Base-by-base conservation (phyloP, 2,329 filamentous ascomycete species). In the Aspergillus tanneri region DNA sequence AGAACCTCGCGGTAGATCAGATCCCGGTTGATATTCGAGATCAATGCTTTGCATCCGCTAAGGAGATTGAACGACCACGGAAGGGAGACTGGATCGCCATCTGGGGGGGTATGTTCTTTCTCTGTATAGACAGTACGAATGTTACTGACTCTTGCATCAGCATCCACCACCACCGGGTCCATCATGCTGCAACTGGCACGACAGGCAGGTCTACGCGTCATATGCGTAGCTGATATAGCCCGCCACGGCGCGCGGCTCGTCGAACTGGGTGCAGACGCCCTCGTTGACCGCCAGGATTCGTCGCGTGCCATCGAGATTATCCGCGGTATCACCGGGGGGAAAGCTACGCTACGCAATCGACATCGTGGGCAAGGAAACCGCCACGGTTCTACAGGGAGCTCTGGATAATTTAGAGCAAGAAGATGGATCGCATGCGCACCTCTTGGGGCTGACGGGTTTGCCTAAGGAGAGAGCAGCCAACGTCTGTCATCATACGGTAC, bases 81-180 rank as follows among this genome's bases (percentile, higher is more conserved):
- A 57, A 68, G 0, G 85, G 84, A 0, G 86, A 90, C 50, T 90
- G 85, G 80, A 69, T 90, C 30, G 82, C 81, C 1, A 81, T 90
- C 38, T 90, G 87, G 86, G 87, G 87, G 47, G 87, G 82, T 75
- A 56, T 61, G 72, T 56, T n/a, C n/a, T n/a, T n/a, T n/a, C n/a
- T n/a, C n/a, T n/a, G n/a, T n/a, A n/a, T n/a, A n/a, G n/a, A n/a
- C n/a, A n/a, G n/a, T n/a, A n/a, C n/a, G n/a, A n/a, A n/a, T n/a
- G n/a, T n/a, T n/a, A n/a, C n/a, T n/a, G n/a, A n/a, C n/a, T n/a
- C n/a, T n/a, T n/a, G n/a, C n/a, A n/a, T n/a, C 22, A 80, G 77
- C 76, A 2, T 88, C 85, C 1, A 86, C 85, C 0, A 88, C 84
- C 0, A 87, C 84, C 1, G 87, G 85, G 0, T 79, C 83, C 53